These are phyloP conservation scores for Cladosporium sp. DNA, from an alignment of 2,329 filamentous ascomycete genomes.

Conservation along the genomic window DNA sequence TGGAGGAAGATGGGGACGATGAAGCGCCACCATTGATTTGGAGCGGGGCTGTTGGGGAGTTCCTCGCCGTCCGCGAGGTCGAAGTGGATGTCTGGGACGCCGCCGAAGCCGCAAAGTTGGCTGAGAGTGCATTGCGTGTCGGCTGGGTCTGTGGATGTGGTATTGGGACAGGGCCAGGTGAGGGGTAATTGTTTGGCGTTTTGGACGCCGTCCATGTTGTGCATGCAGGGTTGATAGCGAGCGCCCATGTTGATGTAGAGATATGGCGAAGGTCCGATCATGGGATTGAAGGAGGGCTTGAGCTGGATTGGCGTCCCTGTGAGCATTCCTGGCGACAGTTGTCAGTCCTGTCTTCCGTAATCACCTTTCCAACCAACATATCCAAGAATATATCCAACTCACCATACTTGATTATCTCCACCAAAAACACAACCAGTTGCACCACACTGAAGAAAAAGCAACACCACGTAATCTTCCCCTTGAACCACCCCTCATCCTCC, in stretches of 20 bases:
- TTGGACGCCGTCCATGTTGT: conserved; percentile 63
- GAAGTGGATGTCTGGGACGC: conserved; percentile 55
- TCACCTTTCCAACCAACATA: neutral
- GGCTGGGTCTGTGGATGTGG: conserved; percentile 57
- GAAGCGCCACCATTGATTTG: conserved; percentile 96
- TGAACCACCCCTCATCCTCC: conserved; percentile 51
- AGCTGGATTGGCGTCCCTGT: conserved; percentile 76
- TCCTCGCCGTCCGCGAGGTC: conserved; percentile 45
- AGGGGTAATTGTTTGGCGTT: conserved; percentile 46
- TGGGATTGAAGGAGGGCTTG: conserved; percentile 85
- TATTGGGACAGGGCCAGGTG: conserved; percentile 75
- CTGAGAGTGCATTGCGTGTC: conserved; percentile 65
- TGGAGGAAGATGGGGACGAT: conserved; percentile 95
- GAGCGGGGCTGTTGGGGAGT: conserved; percentile 57
- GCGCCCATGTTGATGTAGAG: conserved; percentile 97
- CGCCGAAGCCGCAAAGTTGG: conserved; percentile 77
- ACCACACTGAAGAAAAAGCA: conserved; percentile 73
- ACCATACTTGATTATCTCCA: conserved; percentile 81
- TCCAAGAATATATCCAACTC: conserved; percentile 32
- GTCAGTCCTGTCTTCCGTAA: neutral
- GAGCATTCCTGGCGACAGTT: conserved; percentile 54
- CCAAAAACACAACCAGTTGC: conserved; percentile 83
- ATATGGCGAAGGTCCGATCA: conserved; percentile 90
- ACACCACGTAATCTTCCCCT: conserved; percentile 66
- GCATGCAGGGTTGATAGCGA: conserved; percentile 91